Base-by-base conservation (phyloP, 345 rosid genomes). In the Gossypioides kirkii region DNA sequence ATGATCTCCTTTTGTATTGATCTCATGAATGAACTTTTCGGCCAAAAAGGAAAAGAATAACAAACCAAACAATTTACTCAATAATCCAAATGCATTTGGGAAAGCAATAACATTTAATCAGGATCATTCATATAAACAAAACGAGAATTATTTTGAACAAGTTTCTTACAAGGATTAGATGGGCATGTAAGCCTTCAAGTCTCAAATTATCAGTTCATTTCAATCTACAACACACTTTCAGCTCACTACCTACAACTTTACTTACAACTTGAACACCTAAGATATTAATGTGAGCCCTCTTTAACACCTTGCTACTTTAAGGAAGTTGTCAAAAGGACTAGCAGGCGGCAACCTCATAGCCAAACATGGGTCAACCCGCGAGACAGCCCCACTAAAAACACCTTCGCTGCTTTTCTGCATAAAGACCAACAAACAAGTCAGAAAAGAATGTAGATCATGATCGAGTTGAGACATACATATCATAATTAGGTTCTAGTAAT, bases 241-340 rank as follows among this genome's bases (percentile, higher is more conserved):
- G 18, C 65, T 47, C 70, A 58, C 79, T 10, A 18, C 50, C 83
- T 71, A 85, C 46, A 36, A 38, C 73, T 79, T 65, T 70, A 74
- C 81, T 65, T 70, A 74, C 81, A 76, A 73, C 64, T 69, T 69
- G 22, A 10, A 22, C 47, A 42, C 20, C 72, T 25, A 10, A 20
- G 22, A 69, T 6, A 50, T 20, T 43, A 18, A 55, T 55, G 18
- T 45, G 71, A 6, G 6, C 7, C 41, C 62, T 69, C 45, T 61
- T 73, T 42, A 82, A 78, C 85, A 87, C 36, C 98, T 86, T 11
- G 99, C 98, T 66, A 96, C 98, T 79, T 86, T 89, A 36, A 92
- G 96, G 80, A 92, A 95, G 83, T 95, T 95, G 82, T 89, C 97
- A 41, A 85, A 95, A 55, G 98, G 97, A 78, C 98, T 92, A 3